Conservation (phyloP, 73 alveolate genomes). For the Paraurostyla sp. region DNA sequence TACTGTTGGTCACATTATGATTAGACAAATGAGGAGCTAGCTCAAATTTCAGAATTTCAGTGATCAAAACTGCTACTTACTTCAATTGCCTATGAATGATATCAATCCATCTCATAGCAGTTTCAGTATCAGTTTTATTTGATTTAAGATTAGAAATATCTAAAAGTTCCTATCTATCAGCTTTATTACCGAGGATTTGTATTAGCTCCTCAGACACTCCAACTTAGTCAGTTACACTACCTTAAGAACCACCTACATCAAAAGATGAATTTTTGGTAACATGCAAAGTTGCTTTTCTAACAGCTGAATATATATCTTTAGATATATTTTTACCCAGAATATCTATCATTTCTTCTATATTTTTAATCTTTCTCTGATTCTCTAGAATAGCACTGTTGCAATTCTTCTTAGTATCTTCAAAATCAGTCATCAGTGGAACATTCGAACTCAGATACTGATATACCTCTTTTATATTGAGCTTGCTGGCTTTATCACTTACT, state of each 20-base stretch:
- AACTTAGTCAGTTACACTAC: not conserved
- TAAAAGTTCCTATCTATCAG: conserved; percentile 29
- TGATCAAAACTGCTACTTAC: conserved; percentile 45
- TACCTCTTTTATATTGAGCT: not conserved
- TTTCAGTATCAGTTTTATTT: conserved; percentile 43
- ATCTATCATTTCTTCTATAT: conserved; percentile 38
- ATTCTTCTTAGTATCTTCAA: not conserved
- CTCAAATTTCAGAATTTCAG: conserved; percentile 27
- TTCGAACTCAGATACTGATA: not conserved
- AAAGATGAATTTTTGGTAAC: conserved; percentile 48
- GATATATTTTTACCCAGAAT: conserved; percentile 17
- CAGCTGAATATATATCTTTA: conserved; percentile 70
- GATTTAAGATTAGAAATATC: conserved; percentile 32
- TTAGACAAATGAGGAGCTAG: not conserved
- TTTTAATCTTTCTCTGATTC: not conserved
- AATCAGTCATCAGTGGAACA: not conserved
- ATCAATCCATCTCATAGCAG: conserved; percentile 36
- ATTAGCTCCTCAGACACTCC: not conserved
- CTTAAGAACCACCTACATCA: not conserved
- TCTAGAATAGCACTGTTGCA: not conserved
- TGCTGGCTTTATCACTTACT: conserved; percentile 49
- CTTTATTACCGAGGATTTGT: not conserved
- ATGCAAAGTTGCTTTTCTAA: conserved; percentile 64
- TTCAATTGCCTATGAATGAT: conserved; percentile 51
- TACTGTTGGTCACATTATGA: not conserved